phyloP scores from a whole-genome alignment of 306 rosid genomes.

The Alnus rubra region DNA sequence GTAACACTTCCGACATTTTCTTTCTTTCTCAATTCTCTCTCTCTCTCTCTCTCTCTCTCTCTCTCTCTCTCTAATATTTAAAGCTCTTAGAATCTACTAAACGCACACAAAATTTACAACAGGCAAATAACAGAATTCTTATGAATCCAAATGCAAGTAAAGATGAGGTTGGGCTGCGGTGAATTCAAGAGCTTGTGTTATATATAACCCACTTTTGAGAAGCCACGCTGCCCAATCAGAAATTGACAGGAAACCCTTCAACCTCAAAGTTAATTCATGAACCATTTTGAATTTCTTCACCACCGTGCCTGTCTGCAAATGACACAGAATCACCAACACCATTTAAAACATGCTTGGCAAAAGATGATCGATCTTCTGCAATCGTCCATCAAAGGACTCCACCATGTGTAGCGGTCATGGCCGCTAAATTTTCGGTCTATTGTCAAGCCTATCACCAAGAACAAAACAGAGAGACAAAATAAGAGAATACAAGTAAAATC shows the following conservation, averaged over 20 bases:
- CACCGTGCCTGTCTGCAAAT: background rate
- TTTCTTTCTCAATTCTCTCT: background rate
- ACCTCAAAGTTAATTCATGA: background rate
- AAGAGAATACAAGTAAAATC: background rate
- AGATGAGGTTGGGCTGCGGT: background rate
- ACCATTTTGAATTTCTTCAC: background rate
- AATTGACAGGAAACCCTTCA: background rate
- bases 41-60: no score
- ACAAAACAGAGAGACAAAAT: background rate
- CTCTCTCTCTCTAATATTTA: background rate
- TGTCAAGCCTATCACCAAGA: slow-evolving; percentile 5
- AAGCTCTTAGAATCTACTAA: background rate
- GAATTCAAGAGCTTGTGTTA: no score
- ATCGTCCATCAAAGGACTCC: background rate
- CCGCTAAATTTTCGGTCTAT: background rate
- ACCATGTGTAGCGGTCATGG: background rate
- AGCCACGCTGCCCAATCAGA: background rate
- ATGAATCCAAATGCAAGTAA: background rate
- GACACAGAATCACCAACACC: background rate
- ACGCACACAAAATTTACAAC: background rate
- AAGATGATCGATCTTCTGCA: background rate
- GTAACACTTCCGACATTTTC: background rate
- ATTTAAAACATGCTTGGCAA: background rate
- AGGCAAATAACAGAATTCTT: background rate
- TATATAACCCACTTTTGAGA: background rate